Percentiles rank a stretch among this genome's conserved stretches.
phyloP scores from a whole-genome alignment of 23 red algal species.

The Cyanidium caldarium region DNA sequence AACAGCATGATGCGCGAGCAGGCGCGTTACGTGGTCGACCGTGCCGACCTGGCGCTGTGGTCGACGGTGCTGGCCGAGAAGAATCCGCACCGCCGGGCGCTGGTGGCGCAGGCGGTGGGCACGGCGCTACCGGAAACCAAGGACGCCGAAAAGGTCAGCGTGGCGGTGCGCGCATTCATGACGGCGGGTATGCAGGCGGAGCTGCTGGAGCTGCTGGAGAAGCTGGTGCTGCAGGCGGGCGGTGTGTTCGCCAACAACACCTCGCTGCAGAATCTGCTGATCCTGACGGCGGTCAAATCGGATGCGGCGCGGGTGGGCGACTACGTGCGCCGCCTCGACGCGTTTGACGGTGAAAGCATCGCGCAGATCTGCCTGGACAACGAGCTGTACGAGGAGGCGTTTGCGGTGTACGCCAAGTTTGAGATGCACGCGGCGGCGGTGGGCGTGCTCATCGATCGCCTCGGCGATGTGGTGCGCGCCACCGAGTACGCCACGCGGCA shows the following conservation, averaged over 20 bases:
- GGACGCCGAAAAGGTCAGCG: constrained; percentile 59
- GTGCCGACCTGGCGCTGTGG: constrained; percentile 59
- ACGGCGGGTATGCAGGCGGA: constrained; percentile 68
- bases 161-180: constrained; percentile 93
- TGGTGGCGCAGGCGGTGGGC: constrained; percentile 74
- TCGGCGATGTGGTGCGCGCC: constrained; percentile 63
- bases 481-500: constrained; percentile 72
- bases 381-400: constrained; percentile 80
- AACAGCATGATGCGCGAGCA: constrained; percentile 82
- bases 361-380: constrained; percentile 56
- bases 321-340: constrained; percentile 79
- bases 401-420: constrained; percentile 87
- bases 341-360: constrained; percentile 73
- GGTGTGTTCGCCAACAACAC: constrained; percentile 70
- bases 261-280: constrained; percentile 89
- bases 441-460: constrained; percentile 60
- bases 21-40: constrained; percentile 81
- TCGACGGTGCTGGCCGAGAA: constrained; percentile 52
- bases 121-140: constrained; percentile 53
- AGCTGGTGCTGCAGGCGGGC: constrained; percentile 63
- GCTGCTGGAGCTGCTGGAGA: constrained; percentile 92
- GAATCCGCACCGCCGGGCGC: constrained; percentile 54
- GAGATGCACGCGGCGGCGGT: constrained; percentile 60
- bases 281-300: constrained; percentile 84
- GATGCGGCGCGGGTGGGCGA: constrained; percentile 52